Evolutionary conservation across 805 yeast genomes (phyloP).

Genomic region (Cyberlindnera japonica): DNA sequence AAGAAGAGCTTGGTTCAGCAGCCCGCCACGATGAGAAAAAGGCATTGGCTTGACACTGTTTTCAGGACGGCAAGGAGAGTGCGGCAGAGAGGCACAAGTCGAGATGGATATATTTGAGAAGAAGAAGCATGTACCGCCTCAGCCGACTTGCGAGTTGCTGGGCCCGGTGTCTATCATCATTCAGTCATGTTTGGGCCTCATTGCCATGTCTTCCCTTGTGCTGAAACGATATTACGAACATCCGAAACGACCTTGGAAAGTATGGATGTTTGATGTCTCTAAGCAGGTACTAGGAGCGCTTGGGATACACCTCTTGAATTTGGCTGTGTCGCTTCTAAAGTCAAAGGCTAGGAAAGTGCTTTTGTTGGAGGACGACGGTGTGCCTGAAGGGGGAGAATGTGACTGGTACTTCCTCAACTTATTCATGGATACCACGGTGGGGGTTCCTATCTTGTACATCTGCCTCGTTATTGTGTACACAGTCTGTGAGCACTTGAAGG

Average conservation of each 20-base stretch:
- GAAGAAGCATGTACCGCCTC: constrained; percentile 27
- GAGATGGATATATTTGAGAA: constrained; percentile 40
- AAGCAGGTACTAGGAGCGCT: constrained; percentile 88
- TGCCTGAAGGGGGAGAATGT: constrained; percentile 67
- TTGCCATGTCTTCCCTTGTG: constrained; percentile 71
- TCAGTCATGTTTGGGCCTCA: constrained; percentile 70
- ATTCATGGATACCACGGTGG: constrained; percentile 88
- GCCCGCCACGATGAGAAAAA: too few species aligned
- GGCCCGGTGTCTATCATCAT: constrained; percentile 86
- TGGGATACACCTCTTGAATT: constrained; percentile 76
- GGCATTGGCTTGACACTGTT: too few species aligned
- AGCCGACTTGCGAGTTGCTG: constrained; percentile 52
- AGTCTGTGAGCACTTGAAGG: constrained; percentile 28
- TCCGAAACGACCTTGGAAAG: constrained; percentile 83
- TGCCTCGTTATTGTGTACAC: constrained; percentile 50
- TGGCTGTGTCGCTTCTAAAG: constrained; percentile 60
- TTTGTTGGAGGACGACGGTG: constrained; percentile 23
- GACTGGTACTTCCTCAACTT: constrained; percentile 92
- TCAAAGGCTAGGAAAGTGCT: constrained; percentile 31
- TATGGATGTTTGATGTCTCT: constrained; percentile 87
- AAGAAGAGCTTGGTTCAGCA: too few species aligned
- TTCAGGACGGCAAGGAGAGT: too few species aligned
- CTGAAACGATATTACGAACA: constrained; percentile 74
- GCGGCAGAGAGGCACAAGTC: too few species aligned
- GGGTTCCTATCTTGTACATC: constrained; percentile 76